Evolutionary conservation across 176 grass and related monocot genomes (phyloP), one percentile per base, ranked within the genome.

Genomic region (Leersia perrieri): DNA sequence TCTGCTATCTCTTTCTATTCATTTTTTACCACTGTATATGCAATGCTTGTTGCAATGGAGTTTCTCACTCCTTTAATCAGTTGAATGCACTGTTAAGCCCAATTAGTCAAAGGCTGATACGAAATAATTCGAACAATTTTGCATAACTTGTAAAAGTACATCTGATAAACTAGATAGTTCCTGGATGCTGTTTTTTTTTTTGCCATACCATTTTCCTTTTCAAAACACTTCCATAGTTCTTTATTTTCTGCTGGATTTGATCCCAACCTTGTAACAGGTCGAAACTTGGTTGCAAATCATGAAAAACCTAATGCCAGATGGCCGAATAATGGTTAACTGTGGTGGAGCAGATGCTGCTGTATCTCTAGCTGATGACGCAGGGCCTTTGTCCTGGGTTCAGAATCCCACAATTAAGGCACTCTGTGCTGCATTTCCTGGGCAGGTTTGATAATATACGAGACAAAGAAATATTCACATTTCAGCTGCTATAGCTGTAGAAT

Each of bases 251-350:
- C 5, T 82, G 23, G 10, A 3, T 91, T 80, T 78, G 60, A 45
- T 57, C 66, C 61, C 49, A 61, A 79, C 29, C 74, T 41, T 88
- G 22, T 60, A 49, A 69, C 92, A 95, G 95, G 90, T 58, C 58
- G 71, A 90, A 86, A 95, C 88, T 73, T 98, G 95, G 92, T 62
- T 93, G 62, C 74, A 89, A 77, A 82, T 98, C 49, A 78, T 84
- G 20, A 98, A 88, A 78, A 95, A 93, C 27, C 71, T 93, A 78
- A 98, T 93, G 88, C 88, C 88, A 42, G 70, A 87, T 70, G 95
- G 92, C 61, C 84, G 92, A 77, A 98, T 98, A 63, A 95, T 98
- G 70, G 86, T 95, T 31, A 91, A 98, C 83, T 98, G 95, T 67
- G 93, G 88, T 61, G 95, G 92, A 84, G 89, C 70, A 68, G 86